Base-by-base conservation (phyloP, 768 basidiomycete genomes). In the Scleroderma bovista region DNA sequence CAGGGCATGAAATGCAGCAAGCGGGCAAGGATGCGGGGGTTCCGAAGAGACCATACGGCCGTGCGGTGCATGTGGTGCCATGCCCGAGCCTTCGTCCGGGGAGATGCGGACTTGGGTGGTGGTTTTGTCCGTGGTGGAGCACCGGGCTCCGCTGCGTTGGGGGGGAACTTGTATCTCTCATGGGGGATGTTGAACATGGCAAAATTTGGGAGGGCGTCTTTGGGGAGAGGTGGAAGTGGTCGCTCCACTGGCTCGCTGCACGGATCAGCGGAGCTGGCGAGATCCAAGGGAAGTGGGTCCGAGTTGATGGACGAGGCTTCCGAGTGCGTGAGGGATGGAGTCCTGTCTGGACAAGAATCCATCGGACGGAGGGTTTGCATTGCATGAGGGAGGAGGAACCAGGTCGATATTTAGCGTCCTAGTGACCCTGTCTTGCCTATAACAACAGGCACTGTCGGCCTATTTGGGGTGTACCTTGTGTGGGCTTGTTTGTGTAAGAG, bases 1-100 rank as follows among this genome's bases (percentile, higher is more conserved):
- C 75, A 77, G 16, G 53, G n/a, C 3, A 65, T 20, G 29, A 56
- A 58, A 22, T 32, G 56, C 37, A 77, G 59, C 3, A 78, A 44
- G 11, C 47, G 41, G 17, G 57, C 46, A 17, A 78, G 61, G 17
- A 74, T 51, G 1, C 57, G 55, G 9, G 75, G 72, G 7, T 71
- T 58, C 20, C 61, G 61, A 3, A 75, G 60, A 1, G 69, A 52
- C 12, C 55, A 46, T 19, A 59, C 50, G 44, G 66, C 26, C 16
- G 46, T 50, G 19, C 58, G 51, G 7, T 66, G 66, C 65, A 66
- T 66, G 17, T 45, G 64, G 8, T 52, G 51, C 65, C 65, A 62
- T 0, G 65, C 58, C 17, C 24, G 62, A 17, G 55, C 37, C 48
- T 51, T 66, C 33, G 43, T 32, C 8, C 44, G 3, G 32, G 60